Evolutionary conservation across 352 stramenopile genomes (phyloP).

Genomic region (Phytophthora quininea): DNA sequence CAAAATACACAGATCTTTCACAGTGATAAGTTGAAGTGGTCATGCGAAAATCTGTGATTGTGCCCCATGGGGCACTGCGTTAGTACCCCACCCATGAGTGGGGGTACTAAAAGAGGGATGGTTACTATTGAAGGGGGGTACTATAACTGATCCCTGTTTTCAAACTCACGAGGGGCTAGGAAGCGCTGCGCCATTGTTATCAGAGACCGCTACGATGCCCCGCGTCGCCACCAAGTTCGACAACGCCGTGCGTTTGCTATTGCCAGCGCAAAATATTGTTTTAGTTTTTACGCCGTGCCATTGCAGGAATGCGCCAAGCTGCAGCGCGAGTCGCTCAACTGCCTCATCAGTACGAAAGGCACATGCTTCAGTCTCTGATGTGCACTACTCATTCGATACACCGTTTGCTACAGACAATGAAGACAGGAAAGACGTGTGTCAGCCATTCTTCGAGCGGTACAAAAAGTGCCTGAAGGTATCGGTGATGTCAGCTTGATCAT

Average conservation of each 20-base stretch:
- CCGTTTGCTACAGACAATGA: constrained; percentile 47
- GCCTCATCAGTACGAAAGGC: constrained; percentile 48
- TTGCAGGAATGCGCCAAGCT: constrained; percentile 67
- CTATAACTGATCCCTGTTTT: neutral
- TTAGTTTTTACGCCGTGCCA: neutral
- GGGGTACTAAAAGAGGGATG: no score
- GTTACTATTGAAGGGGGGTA: no score
- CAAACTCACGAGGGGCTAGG: neutral
- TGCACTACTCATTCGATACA: neutral
- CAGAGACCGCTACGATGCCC: neutral
- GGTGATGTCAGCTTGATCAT: neutral
- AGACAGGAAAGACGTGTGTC: constrained; percentile 49
- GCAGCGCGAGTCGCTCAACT: constrained; percentile 75
- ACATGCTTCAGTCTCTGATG: no score
- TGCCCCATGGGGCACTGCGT: no score
- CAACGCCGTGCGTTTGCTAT: constrained; percentile 37
- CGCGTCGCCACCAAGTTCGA: constrained; percentile 44
- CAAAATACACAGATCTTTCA: no score
- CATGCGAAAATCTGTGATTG: no score
- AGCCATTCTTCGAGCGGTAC: constrained; percentile 71
- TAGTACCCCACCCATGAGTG: no score
- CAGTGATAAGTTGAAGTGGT: no score
- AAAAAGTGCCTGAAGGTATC: constrained; percentile 63
- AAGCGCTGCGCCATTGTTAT: neutral
- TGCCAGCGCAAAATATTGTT: neutral